Base-by-base conservation (phyloP, 345 rosid species). In the Populus deltoides region DNA sequence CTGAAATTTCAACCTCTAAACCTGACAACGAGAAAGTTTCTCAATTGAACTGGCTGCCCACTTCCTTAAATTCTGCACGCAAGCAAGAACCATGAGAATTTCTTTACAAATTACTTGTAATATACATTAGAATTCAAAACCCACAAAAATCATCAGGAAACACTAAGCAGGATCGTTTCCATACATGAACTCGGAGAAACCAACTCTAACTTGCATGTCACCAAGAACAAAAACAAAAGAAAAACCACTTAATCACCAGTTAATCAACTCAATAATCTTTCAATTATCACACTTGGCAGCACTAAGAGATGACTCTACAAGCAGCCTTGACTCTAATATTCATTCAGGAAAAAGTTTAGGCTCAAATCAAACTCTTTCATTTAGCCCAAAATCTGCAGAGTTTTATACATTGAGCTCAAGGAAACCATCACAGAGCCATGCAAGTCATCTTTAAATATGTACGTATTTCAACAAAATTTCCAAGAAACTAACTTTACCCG, bases 11-110 rank as follows among this genome's bases (percentile, higher is more conserved):
- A 36, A 22, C n/a, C 41, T 71, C 24, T 16, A 15, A 73, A 31
- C 68, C 68, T 65, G 68, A 43, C 33, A 71, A 39, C 75, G 29
- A 69, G 70, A 53, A 57, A 55, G 55, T 70, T 72, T 25, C 61
- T 73, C 47, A 10, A 62, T 24, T 66, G 36, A 41, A 74, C 61
- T 39, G 71, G 16, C 24, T 9, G 17, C 33, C 41, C 62, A n/a
- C 75, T 72, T 76, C 70, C 72, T 79, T 11, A 36, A 57, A 35
- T 17, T 76, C 86, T 77, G 88, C 73, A 73, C 29, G 55, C 62
- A 76, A 47, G 70, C 62, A 68, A n/a, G 39, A 68, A 71, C 27
- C 29, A 57, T 7, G n/a, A 68, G 55, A 79, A 79, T 25, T 43
- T 20, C 61, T 5, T 29, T 61, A 39, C 13, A 81, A 66, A 16